Conservation (phyloP, 2,329 filamentous ascomycete species). For the Colletotrichum lentis region DNA sequence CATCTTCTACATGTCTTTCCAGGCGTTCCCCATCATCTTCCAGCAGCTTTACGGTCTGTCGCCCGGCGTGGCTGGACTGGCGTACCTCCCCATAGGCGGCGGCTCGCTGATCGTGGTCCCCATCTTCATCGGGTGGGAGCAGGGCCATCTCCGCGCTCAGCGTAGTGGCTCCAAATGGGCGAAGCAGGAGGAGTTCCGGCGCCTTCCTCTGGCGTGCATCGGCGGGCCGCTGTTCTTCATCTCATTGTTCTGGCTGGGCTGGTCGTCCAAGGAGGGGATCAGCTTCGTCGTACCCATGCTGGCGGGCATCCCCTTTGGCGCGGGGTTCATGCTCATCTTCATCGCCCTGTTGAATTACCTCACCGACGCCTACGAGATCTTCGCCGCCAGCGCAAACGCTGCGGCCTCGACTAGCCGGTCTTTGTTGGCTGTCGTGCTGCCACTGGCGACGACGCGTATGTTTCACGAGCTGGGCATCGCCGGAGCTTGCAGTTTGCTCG, state of each 20-base stretch:
- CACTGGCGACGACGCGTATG: slow-evolving; percentile 62
- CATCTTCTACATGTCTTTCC: slow-evolving; percentile 76
- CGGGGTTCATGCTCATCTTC: slow-evolving; percentile 70
- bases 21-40: slow-evolving; percentile 78
- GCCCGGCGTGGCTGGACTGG: slow-evolving; percentile 70
- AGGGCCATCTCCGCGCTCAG: slow-evolving; percentile 43
- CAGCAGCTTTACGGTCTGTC: slow-evolving; percentile 68
- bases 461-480: slow-evolving; percentile 57
- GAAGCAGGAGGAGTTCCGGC: slow-evolving; percentile 69
- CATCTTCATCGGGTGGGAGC: slow-evolving; percentile 67
- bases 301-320: slow-evolving; percentile 68
- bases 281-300: slow-evolving; percentile 66
- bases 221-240: slow-evolving; percentile 70
- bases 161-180: slow-evolving; percentile 62
- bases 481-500: slow-evolving; percentile 62
- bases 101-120: slow-evolving; percentile 67
- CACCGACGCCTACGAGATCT: slow-evolving; percentile 73
- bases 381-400: slow-evolving; percentile 51
- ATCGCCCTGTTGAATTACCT: slow-evolving; percentile 71
- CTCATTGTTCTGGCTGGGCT: slow-evolving; percentile 70
- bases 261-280: slow-evolving; percentile 58
- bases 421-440: slow-evolving; percentile 54
- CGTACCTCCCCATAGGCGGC: slow-evolving; percentile 73
- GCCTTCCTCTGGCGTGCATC: slow-evolving; percentile 75
- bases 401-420: slow-evolving; percentile 39